These are phyloP conservation scores for Botrytis pseudocinerea DNA, from an alignment of 2,329 filamentous ascomycete genomes.

Conservation along the genomic window DNA sequence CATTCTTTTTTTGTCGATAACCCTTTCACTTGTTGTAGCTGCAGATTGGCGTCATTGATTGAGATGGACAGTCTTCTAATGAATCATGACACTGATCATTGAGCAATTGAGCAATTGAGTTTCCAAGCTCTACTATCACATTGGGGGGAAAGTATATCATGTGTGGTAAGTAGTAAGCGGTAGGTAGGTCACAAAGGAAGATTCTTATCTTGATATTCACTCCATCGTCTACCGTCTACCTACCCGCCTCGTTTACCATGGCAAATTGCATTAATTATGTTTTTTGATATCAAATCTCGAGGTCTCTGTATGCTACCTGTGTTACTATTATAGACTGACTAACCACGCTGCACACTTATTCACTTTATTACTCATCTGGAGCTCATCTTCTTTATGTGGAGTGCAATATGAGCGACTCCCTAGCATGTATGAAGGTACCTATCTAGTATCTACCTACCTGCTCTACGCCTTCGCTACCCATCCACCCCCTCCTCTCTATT, in stretches of 20 bases:
- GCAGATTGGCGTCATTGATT: not conserved
- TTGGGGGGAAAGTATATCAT: not conserved
- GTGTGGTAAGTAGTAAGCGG: no score
- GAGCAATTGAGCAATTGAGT: not conserved
- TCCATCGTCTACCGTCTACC: not conserved
- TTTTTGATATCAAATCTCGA: not conserved
- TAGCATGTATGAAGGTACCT: no score
- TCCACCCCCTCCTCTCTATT: not conserved
- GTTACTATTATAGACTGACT: not conserved
- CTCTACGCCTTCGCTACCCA: no score
- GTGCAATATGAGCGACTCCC: not conserved
- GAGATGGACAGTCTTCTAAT: not conserved
- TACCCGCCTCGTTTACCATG: not conserved
- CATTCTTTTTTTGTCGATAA: not conserved
- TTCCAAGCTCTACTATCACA: not conserved
- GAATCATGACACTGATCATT: not conserved
- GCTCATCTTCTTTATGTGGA: not conserved
- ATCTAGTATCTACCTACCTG: no score
- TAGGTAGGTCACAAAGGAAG: not conserved
- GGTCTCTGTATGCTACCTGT: not conserved
- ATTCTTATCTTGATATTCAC: not conserved
- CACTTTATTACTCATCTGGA: not conserved
- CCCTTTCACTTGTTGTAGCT: not conserved
- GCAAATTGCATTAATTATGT: not conserved
- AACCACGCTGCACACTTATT: not conserved